Conservation (phyloP, 2,329 filamentous ascomycete species). For the Thelonectria olida region DNA sequence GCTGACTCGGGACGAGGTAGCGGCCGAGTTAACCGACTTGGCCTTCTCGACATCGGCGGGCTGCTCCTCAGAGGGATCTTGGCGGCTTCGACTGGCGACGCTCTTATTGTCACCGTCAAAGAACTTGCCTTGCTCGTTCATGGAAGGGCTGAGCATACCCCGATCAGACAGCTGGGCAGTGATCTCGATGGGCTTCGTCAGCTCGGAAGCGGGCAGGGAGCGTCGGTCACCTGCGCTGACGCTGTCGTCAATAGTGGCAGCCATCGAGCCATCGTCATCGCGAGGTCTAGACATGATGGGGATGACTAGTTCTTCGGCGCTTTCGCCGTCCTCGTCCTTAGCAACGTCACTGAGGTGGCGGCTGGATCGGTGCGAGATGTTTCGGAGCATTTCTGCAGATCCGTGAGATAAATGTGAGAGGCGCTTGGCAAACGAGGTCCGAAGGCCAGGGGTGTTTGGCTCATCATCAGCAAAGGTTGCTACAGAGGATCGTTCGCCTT, state of each 20-base stretch:
- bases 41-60: constrained; percentile 43
- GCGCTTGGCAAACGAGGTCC: constrained; percentile 55
- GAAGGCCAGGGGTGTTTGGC: constrained; percentile 36
- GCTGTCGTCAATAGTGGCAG: constrained; percentile 66
- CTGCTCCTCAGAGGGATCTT: constrained; percentile 14
- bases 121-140: constrained; percentile 18
- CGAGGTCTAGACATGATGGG: constrained; percentile 40
- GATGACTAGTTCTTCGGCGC: constrained; percentile 58
- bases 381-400: constrained; percentile 56
- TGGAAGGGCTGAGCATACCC: constrained; percentile 18
- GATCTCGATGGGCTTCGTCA: constrained; percentile 49
- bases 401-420: constrained; percentile 61
- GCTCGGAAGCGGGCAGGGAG: constrained; percentile 36
- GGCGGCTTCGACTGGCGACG: constrained; percentile 12
- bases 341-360: constrained; percentile 23
- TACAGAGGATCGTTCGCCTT: constrained; percentile 69
- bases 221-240: constrained; percentile 50
- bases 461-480: constrained; percentile 75
- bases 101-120: constrained; percentile 15
- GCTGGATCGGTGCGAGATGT: constrained; percentile 50
- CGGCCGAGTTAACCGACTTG: constrained; percentile 52
- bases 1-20: constrained; percentile 54
- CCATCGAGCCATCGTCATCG: constrained; percentile 61
- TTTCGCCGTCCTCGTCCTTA: constrained; percentile 46
- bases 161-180: constrained; percentile 48